These are phyloP conservation scores for Gyrodon lividus DNA, from an alignment of 768 basidiomycete species.

Conservation along the genomic window DNA sequence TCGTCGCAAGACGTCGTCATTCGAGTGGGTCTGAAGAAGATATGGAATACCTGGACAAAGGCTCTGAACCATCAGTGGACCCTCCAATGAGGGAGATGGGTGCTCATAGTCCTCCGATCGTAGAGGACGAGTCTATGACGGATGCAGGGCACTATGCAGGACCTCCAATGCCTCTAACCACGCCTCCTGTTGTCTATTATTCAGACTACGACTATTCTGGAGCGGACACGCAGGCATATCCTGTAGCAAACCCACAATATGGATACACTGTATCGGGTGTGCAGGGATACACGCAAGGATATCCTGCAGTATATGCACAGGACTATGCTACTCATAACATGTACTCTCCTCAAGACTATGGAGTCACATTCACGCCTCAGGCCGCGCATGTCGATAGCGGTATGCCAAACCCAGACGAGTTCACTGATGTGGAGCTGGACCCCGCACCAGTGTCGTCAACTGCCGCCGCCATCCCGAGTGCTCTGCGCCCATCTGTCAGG, in stretches of 20 bases:
- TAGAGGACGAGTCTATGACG: constrained; percentile 16
- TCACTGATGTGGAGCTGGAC: constrained; percentile 7
- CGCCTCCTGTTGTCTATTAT: constrained; percentile 24
- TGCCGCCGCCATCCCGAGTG: neutral
- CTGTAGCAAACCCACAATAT: neutral
- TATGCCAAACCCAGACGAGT: constrained; percentile 18
- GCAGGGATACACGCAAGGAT: constrained; percentile 1
- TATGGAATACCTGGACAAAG: constrained; percentile 29
- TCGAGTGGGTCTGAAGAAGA: constrained; percentile 27
- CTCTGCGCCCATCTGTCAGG: constrained; percentile 16
- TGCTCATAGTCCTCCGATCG: neutral
- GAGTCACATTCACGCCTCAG: constrained; percentile 29
- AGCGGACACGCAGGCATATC: constrained; percentile 10
- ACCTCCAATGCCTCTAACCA: constrained; percentile 14
- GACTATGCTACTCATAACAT: constrained; percentile 20
- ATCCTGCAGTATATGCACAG: constrained; percentile 7
- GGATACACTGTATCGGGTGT: constrained; percentile 3
- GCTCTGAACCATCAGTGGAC: constrained; percentile 6
- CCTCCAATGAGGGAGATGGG: constrained; percentile 7
- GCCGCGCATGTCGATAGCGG: neutral
- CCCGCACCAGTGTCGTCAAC: constrained; percentile 2
- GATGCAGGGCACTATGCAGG: constrained; percentile 24
- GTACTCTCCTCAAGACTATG: constrained; percentile 23
- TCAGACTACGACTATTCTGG: constrained; percentile 15
- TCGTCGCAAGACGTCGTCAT: constrained; percentile 32